Conservation (phyloP, 2,329 filamentous ascomycete species). For the Penicillium sp. region DNA sequence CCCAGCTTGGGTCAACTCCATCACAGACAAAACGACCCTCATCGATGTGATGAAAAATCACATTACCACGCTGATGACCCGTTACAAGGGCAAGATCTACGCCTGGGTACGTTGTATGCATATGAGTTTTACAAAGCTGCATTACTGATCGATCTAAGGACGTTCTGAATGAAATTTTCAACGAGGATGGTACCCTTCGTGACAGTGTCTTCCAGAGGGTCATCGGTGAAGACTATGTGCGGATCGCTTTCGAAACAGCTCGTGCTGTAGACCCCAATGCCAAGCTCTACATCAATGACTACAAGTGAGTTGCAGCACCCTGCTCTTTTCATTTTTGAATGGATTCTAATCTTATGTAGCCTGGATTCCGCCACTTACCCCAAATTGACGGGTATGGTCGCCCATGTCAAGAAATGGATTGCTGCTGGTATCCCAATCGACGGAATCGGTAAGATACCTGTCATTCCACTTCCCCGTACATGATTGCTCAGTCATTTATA, state of each 20-base stretch:
- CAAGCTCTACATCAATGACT: constrained; percentile 74
- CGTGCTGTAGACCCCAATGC: constrained; percentile 63
- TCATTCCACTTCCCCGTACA: constrained; percentile 14
- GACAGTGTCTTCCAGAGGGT: constrained; percentile 64
- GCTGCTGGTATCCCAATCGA: constrained; percentile 63
- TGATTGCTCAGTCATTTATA: constrained; percentile 6
- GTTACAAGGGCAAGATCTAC: constrained; percentile 38
- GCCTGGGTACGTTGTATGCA: constrained; percentile 30
- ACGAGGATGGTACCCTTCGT: constrained; percentile 59
- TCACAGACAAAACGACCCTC: constrained; percentile 50
- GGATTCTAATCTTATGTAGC: constrained; percentile 48
- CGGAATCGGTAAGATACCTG: constrained; percentile 50
- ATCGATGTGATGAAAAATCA: constrained; percentile 52
- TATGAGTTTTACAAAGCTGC: background rate
- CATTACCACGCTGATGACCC: constrained; percentile 34
- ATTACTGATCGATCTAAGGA: constrained; percentile 17
- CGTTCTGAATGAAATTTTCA: constrained; percentile 36
- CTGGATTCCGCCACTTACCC: constrained; percentile 59
- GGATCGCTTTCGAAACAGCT: constrained; percentile 68
- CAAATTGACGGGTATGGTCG: constrained; percentile 58
- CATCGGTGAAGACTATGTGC: constrained; percentile 67
- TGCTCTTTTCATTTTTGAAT: background rate
- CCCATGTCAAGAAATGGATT: constrained; percentile 63
- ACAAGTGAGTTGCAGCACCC: constrained; percentile 38
- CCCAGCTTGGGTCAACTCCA: constrained; percentile 46